phyloP scores from a whole-genome alignment of 73 alveolate species.

The Tetrahymena elliotti region DNA sequence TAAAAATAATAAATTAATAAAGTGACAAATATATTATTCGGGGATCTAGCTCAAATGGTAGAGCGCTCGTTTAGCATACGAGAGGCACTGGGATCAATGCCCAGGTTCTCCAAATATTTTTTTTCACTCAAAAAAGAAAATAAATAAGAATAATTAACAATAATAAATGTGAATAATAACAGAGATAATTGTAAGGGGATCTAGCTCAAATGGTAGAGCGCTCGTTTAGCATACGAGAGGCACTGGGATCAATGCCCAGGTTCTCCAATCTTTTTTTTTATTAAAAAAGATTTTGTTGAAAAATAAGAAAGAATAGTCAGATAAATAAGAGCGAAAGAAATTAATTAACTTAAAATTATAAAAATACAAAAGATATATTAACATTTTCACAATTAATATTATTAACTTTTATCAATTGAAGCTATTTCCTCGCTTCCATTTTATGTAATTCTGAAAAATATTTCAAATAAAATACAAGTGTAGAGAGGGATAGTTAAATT shows the following conservation, averaged over 20 bases:
- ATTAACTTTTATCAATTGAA: no score
- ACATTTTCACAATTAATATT: background rate
- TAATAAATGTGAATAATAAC: background rate
- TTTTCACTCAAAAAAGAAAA: background rate
- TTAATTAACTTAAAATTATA: background rate
- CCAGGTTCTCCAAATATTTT: background rate
- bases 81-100: background rate
- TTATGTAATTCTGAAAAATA: background rate
- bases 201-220: slow-evolving; percentile 3
- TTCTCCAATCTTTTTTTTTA: background rate
- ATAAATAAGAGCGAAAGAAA: background rate
- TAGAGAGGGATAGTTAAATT: background rate
- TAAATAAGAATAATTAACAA: background rate
- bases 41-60: background rate
- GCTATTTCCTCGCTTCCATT: background rate
- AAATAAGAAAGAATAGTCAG: background rate
- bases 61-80: background rate
- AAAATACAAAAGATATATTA: background rate
- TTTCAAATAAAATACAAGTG: background rate
- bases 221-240: slow-evolving; percentile 3
- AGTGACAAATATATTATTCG: no score
- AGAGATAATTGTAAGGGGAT: background rate
- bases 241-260: slow-evolving; percentile 5
- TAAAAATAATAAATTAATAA: no score
- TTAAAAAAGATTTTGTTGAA: background rate